Percentiles rank a stretch among this genome's conserved stretches.
These are phyloP conservation scores for Colletotrichum sojae DNA, from an alignment of 2,329 filamentous ascomycete genomes.

Conservation along the genomic window DNA sequence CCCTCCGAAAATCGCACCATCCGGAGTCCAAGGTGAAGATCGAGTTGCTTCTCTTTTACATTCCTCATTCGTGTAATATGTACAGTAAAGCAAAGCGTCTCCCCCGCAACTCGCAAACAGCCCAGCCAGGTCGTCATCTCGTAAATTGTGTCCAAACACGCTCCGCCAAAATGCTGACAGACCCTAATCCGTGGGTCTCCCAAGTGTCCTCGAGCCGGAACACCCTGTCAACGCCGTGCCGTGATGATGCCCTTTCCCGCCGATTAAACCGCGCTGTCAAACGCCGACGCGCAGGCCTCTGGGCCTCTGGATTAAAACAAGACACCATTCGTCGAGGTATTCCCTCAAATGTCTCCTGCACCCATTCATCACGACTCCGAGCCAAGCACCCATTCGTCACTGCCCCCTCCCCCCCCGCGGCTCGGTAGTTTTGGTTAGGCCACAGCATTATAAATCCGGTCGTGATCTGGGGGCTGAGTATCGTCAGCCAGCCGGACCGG, in stretches of 20 bases:
- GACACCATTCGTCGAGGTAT: conserved; percentile 14
- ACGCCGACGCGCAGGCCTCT: conserved; percentile 28
- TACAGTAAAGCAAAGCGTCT: conserved; percentile 3
- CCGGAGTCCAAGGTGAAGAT: background rate
- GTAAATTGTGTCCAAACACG: conserved; percentile 33
- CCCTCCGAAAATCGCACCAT: background rate
- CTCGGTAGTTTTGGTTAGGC: background rate
- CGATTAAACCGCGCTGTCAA: conserved; percentile 29
- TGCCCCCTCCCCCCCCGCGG: background rate
- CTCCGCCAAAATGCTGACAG: conserved; percentile 34
- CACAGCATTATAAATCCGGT: background rate
- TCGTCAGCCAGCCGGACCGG: conserved; percentile 10
- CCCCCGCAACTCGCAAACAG: conserved; percentile 7
- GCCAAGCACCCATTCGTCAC: background rate
- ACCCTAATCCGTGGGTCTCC: conserved; percentile 16
- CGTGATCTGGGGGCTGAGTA: conserved; percentile 4
- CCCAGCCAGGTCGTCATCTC: conserved; percentile 26
- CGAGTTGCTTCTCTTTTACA: conserved; percentile 24
- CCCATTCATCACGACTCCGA: background rate
- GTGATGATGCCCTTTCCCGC: conserved; percentile 31
- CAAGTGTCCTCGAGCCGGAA: conserved; percentile 17
- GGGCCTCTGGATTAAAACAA: conserved; percentile 17
- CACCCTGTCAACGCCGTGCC: conserved; percentile 39
- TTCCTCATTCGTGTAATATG: conserved; percentile 12
- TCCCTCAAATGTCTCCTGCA: background rate